phyloP scores from a whole-genome alignment of 371 early-diverging fungal species.

The Mortierella sp. region DNA sequence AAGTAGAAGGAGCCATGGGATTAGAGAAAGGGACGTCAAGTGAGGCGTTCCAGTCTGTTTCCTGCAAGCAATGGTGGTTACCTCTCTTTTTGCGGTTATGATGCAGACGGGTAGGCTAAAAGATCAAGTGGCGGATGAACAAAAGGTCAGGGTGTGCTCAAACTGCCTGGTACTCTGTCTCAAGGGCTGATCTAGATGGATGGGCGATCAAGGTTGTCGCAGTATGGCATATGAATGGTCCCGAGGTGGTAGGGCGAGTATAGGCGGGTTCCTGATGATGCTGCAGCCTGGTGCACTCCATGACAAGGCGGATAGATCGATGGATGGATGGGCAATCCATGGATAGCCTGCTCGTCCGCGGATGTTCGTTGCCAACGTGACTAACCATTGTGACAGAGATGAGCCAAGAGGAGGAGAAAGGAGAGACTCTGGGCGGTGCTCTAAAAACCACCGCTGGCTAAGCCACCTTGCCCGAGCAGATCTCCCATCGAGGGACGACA shows the following conservation, averaged over 20 bases:
- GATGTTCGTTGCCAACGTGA: constrained; percentile 3
- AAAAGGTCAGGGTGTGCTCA: no score
- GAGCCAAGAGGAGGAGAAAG: constrained; percentile 26
- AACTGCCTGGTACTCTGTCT: no score
- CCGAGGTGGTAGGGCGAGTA: neutral
- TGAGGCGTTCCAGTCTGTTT: neutral
- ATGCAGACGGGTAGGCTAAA: constrained; percentile 86
- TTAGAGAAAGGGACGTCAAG: neutral
- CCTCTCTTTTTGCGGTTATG: constrained; percentile 92
- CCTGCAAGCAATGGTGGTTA: constrained; percentile 58
- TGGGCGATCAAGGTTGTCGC: no score
- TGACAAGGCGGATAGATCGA: constrained; percentile 6
- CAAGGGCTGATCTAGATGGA: no score
- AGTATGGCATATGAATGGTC: no score
- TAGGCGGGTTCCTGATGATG: no score
- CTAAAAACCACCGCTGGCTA: neutral
- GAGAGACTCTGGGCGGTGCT: neutral
- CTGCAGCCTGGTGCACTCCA: no score
- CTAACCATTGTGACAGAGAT: constrained; percentile 28
- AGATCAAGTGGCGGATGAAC: no score
- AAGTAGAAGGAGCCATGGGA: neutral
- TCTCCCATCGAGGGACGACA: no score
- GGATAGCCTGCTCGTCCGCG: neutral
- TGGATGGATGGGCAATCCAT: constrained; percentile 10
- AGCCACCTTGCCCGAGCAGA: constrained; percentile 8